Base-by-base conservation (phyloP, 2,329 filamentous ascomycete species). In the Penicillium expansum region DNA sequence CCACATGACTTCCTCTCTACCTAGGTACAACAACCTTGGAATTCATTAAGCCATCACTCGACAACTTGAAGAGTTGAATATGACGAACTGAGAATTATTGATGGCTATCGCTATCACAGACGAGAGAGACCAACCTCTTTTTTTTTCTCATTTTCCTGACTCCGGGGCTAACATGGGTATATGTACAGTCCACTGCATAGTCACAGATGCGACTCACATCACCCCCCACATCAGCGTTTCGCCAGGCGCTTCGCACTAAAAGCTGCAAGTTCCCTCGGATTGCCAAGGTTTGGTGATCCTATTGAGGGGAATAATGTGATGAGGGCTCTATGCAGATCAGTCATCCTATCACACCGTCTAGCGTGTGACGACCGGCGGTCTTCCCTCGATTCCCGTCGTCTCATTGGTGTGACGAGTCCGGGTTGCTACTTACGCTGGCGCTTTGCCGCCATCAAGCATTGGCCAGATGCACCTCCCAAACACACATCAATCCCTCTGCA, bases 381-480 rank as follows among this genome's bases (percentile, higher is more conserved):
- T 55, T 65, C 48, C 58, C 47, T 52, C 50, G 47, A 48, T 48
- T 50, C 63, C 44, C 43, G 57, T 29, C 50, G 39, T 60, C 61
- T 65, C 49, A 73, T 73, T 73, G 70, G 70, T 62, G 66, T 62
- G 49, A 55, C 41, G 45, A 39, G 58, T 62, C 53, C 57, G 55
- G 53, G 47, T 51, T 58, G 52, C 57, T 57, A 56, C 64, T 58
- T 59, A 53, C 57, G 61, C 62, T 69, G 71, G 72, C 71, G 71
- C 71, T 71, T 72, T 67, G 62, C 62, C 54, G 61, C 54, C 62
- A 43, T 57, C 67, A 65, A 66, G 66, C 63, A 73, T 72, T 73
- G 69, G 70, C 62, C 63, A 71, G 64, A 72, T 69, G 70, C 67
- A 72, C 55, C 63, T 64, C 55, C 57, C 45, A 60, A 67, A 67